Base-by-base conservation (phyloP, 306 rosid genomes). In the Vicia sativa region DNA sequence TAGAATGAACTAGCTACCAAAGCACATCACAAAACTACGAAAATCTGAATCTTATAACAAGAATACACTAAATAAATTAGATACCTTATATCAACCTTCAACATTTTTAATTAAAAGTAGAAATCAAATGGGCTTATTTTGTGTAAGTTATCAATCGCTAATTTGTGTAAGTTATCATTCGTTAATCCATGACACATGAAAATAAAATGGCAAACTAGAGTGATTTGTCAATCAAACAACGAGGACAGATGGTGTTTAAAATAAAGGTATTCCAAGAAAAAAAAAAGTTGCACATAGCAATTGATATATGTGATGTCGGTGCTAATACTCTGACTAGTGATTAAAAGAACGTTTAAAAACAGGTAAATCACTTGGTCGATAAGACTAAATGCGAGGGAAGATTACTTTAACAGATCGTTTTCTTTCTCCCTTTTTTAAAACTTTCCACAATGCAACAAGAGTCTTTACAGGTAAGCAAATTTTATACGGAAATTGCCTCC, bases 1-100 rank as follows among this genome's bases (percentile, higher is more conserved):
- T 86, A 76, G 81, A 82, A 75, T 46, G 82, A 81, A 86, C 76
- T 75, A 60, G 14, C 46, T 38, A 53, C 64, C 43, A 41, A 70
- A 73, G 42, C 21, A 68, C 43, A 63, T 41, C 35, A 63, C 14
- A 55, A 48, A 54, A 55, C 77, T 35, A 62, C 72, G 14, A 72
- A 72, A 61, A 14, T 29, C 50, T 31, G 42, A 61, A 39, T 42
- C 67, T 23, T 23, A 25, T 16, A 62, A 38, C 61, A 67, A 56
- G 11, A 29, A 31, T 26, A 5, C 25, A 55, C 60, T 19, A 39
- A 14, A 38, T 56, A 34, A 74, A 66, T 31, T 68, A 75, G 63
- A 49, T 49, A 13, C 31, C 37, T 18, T 38, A 12, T 11, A 62
- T 48, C 65, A 35, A 79, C 34, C 48, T 58, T 38, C 46, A 70